These are phyloP conservation scores for Dryas octopetala DNA, from an alignment of 306 rosid species.

Conservation along the genomic window DNA sequence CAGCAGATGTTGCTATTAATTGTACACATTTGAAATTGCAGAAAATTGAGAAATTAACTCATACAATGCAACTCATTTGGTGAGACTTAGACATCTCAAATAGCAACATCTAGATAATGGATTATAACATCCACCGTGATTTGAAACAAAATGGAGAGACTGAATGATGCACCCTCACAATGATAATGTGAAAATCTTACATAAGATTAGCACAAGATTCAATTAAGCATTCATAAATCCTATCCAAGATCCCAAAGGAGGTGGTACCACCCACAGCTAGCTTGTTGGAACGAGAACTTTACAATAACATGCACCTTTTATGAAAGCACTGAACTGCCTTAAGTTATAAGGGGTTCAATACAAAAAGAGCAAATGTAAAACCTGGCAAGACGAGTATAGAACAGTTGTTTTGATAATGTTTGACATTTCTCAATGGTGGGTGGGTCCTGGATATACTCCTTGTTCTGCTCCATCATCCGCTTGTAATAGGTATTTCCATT, in stretches of 20 bases:
- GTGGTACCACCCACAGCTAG: not conserved
- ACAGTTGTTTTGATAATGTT: conserved; percentile 50
- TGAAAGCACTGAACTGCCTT: not conserved
- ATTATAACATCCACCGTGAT: not conserved
- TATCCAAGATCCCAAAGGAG: not conserved
- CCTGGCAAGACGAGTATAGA: conserved; percentile 69
- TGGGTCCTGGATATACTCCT: conserved; percentile 52
- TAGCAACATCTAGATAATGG: not conserved
- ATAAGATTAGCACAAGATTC: not conserved
- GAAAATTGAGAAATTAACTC: not conserved
- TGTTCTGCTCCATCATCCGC: conserved; percentile 45
- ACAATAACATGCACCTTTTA: not conserved
- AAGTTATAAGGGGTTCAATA: not conserved
- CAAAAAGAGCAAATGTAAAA: not conserved
- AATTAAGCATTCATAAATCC: not conserved
- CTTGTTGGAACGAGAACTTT: not conserved
- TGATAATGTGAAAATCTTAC: not conserved
- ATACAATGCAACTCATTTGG: not conserved
- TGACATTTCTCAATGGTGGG: conserved; percentile 54
- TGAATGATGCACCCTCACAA: not conserved
- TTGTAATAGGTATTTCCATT: conserved; percentile 41
- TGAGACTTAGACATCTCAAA: not conserved
- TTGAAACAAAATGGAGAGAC: not conserved
- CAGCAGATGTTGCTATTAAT: not conserved
- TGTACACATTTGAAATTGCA: not conserved